Evolutionary conservation across 73 alveolate species (phyloP), one percentile per base, ranked within the genome.

Genomic region (Paramecium sexaurelia): DNA sequence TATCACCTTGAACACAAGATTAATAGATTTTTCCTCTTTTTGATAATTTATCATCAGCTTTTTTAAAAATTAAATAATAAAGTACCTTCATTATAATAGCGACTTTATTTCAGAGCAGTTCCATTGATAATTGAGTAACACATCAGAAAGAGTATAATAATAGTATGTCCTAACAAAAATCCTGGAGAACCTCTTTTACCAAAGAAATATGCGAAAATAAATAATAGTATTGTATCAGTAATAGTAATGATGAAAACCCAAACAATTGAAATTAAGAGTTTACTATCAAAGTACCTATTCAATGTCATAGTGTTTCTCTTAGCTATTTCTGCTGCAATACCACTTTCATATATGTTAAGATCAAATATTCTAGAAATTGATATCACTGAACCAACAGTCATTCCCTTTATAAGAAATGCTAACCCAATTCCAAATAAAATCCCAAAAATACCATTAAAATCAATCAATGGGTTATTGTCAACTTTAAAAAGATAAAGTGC

Each of bases 391-490:
- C 90, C 90, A n/a, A 78, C 37, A 78, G 90, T 78, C 73, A 78
- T 41, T n/a, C 90, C 90, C 17, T 78, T 78, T 5, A 78, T n/a
- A 8, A 78, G 29, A 26, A 41, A 78, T 26, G 73, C 73, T n/a
- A 78, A 22, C 11, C 68, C 73, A 24, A 78, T 22, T 39, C 90
- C 90, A 78, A 41, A 78, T 6, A 78, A 40, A 17, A 78, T 22
- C 41, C 90, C 90, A 78, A 78, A 78, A 40, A 43, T 61, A 24
- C 90, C 90, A 78, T 41, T 78, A 20, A 78, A 78, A 43, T 78
- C 90, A 41, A 24, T 29, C 45, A 45, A 7, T 19, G 90, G 90
- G 24, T 78, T 78, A 22, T 56, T 22, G 29, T 78, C 90, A 45
- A 22, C 73, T 22, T 78, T 78, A 43, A 78, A 29, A 17, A 78